Percentiles rank a stretch among this genome's conserved stretches.
Conservation (phyloP, 1,139 yeast species). For the Candida sp. region DNA sequence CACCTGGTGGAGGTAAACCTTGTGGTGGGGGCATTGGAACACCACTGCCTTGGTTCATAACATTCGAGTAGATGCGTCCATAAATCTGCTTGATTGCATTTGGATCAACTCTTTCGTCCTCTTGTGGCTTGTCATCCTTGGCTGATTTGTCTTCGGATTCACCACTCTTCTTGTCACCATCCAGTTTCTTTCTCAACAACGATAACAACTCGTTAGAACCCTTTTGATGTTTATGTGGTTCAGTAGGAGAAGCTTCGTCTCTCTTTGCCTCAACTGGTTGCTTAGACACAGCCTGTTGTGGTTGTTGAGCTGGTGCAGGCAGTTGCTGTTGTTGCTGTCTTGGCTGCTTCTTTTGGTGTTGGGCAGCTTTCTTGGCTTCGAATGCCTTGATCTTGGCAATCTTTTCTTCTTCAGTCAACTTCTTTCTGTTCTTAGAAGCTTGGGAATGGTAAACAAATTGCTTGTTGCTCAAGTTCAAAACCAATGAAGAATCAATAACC, state of each 20-base stretch:
- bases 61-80: conserved; percentile 50
- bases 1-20: conserved; percentile 9
- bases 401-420: conserved; percentile 27
- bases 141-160: conserved; percentile 14
- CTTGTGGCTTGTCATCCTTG: too few species aligned
- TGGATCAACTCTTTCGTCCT: conserved; percentile 24
- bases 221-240: conserved; percentile 15
- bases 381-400: conserved; percentile 20
- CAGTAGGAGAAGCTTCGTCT: conserved; percentile 8
- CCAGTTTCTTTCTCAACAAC: conserved; percentile 30
- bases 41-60: conserved; percentile 46
- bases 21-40: conserved; percentile 15
- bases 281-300: conserved; percentile 8
- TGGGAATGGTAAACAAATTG: conserved; percentile 81
- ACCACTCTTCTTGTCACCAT: neutral
- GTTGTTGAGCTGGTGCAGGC: neutral
- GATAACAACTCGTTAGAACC: conserved; percentile 39
- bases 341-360: conserved; percentile 14
- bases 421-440: conserved; percentile 56
- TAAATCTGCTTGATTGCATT: conserved; percentile 52
- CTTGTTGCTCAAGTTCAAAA: conserved; percentile 74
- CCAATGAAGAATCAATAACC: conserved; percentile 79
- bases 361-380: conserved; percentile 22
- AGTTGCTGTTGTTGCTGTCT: conserved; percentile 12
- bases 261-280: conserved; percentile 6